These are phyloP conservation scores for Neurospora hispaniola DNA, from an alignment of 495 filamentous ascomycete species.

Conservation along the genomic window DNA sequence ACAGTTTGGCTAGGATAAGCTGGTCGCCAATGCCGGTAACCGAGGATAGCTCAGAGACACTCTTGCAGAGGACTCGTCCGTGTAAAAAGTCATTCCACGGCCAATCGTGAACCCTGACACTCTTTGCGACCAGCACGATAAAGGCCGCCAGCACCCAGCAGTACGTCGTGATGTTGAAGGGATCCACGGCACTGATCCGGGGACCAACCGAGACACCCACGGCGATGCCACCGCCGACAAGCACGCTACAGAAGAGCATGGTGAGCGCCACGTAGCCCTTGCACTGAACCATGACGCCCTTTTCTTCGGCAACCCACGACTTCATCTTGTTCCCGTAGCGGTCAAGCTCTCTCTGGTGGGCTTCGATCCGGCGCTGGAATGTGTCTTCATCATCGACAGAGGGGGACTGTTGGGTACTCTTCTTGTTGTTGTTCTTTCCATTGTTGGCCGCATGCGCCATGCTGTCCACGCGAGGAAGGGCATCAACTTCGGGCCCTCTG, in stretches of 20 bases:
- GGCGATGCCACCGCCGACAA: too few species aligned
- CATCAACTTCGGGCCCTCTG: too few species aligned
- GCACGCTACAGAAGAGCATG: too few species aligned
- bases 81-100: slow-evolving; percentile 26
- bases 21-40: slow-evolving; percentile 22
- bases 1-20: slow-evolving; percentile 19
- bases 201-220: slow-evolving; percentile 8
- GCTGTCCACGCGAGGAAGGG: too few species aligned
- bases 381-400: too few species aligned
- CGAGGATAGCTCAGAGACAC: slow-evolving; percentile 19
- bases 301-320: background rate
- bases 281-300: background rate
- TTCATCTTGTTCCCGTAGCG: background rate
- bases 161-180: slow-evolving; percentile 26
- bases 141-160: slow-evolving; percentile 25
- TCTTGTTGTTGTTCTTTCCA: too few species aligned
- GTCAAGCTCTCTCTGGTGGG: background rate
- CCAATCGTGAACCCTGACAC: slow-evolving; percentile 23
- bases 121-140: slow-evolving; percentile 20
- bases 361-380: background rate
- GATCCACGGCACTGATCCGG: slow-evolving; percentile 23
- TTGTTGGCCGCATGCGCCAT: too few species aligned
- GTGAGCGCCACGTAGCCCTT: background rate
- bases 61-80: slow-evolving; percentile 14
- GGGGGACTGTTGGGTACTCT: too few species aligned